A percentile compares a stretch with the other conserved stretches of the same genome.
Evolutionary conservation across 2,329 filamentous ascomycete species (phyloP).

Genomic region (Fusarium subtropicale): DNA sequence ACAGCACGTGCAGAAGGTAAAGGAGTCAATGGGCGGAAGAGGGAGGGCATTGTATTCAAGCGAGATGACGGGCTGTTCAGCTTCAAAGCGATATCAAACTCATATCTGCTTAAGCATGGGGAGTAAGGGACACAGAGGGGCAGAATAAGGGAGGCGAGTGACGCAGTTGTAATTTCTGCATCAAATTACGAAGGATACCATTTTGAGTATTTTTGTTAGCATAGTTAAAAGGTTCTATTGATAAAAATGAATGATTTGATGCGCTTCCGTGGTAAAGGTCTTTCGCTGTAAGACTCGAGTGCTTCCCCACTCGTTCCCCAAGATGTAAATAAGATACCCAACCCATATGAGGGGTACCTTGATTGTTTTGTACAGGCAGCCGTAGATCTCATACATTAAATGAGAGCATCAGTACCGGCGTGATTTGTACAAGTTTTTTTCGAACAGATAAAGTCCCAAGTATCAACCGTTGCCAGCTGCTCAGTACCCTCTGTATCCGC

Average conservation of each 20-base stretch:
- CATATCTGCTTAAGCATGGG: constrained; percentile 45
- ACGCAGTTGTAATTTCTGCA: constrained; percentile 10
- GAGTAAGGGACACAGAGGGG: constrained; percentile 19
- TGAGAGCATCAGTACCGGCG: constrained; percentile 20
- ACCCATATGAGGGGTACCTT: not conserved
- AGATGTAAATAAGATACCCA: constrained; percentile 26
- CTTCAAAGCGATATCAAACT: constrained; percentile 46
- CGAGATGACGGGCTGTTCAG: constrained; percentile 37
- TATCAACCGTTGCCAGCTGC: constrained; percentile 15
- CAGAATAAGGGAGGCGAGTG: not conserved
- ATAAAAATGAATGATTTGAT: constrained; percentile 46
- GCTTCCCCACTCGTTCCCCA: constrained; percentile 27
- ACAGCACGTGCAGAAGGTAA: constrained; percentile 37
- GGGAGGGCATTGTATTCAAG: constrained; percentile 45
- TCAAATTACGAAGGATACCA: constrained; percentile 43
- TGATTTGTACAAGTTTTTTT: constrained; percentile 29
- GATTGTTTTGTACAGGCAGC: constrained; percentile 29
- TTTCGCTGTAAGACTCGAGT: constrained; percentile 36
- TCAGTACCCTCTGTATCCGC: constrained; percentile 46
- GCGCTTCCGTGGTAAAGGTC: constrained; percentile 48
- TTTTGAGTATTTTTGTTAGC: constrained; percentile 37
- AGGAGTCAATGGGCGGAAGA: constrained; percentile 41
- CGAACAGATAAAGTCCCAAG: constrained; percentile 9
- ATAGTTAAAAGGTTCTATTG: constrained; percentile 49
- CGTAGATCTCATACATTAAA: constrained; percentile 17